phyloP scores from a whole-genome alignment of 2,329 filamentous ascomycete genomes.

The Trichoderma endophyticum region DNA sequence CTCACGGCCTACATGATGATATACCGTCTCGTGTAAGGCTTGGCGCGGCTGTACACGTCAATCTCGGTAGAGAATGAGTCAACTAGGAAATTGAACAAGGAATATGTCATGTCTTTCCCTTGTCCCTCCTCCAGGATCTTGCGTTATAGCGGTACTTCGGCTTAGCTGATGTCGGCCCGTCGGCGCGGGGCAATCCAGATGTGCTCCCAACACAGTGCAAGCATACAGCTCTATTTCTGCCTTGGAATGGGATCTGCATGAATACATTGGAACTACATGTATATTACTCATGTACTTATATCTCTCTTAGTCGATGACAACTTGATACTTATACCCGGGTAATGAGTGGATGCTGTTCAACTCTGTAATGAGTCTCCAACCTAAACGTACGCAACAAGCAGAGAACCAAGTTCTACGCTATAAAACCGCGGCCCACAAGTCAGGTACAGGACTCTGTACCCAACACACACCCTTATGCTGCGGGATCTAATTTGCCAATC shows the following conservation, averaged over 20 bases:
- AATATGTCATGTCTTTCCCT: neutral
- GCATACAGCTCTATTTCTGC: neutral
- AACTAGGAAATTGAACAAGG: neutral
- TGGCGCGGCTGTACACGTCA: neutral
- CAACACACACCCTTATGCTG: neutral
- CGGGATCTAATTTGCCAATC: neutral
- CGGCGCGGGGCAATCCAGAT: too few relatives aligned
- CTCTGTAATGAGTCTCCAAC: neutral
- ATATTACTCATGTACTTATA: neutral
- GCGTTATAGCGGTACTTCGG: neutral
- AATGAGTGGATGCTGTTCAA: neutral
- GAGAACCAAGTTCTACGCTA: neutral
- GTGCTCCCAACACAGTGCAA: neutral
- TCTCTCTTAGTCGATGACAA: neutral
- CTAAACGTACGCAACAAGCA: neutral
- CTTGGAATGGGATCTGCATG: neutral
- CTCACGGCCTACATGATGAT: neutral
- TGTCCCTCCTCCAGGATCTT: neutral
- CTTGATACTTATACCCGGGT: neutral
- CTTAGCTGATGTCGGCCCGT: neutral
- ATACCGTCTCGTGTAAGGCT: neutral
- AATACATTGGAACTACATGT: too few relatives aligned
- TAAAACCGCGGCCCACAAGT: neutral
- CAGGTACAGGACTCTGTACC: too few relatives aligned
- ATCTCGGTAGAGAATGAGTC: neutral